Evolutionary conservation across 2,329 filamentous ascomycete species (phyloP).

Genomic region (Setomelanomma holmii): DNA sequence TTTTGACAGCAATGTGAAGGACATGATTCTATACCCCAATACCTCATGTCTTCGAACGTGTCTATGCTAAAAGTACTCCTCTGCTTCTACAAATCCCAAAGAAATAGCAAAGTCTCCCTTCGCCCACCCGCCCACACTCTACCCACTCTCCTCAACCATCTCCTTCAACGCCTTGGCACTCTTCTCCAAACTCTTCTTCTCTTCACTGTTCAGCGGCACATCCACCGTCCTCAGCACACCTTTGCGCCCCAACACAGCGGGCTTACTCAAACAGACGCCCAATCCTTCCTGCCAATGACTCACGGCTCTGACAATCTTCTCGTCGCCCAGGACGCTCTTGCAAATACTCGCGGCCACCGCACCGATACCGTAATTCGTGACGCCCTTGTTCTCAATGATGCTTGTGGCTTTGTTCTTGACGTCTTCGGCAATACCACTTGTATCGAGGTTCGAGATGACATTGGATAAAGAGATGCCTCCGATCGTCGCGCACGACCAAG

Average conservation of each 20-base stretch:
- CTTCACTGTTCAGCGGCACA: conserved; percentile 10
- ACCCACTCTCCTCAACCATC: conserved; percentile 12
- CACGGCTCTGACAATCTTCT: conserved; percentile 18
- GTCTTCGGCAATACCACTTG: conserved; percentile 12
- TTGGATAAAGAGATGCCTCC: conserved; percentile 14
- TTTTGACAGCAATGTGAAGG: too few species aligned
- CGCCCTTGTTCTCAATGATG: conserved; percentile 29
- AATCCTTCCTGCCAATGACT: conserved; percentile 21
- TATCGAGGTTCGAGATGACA: conserved; percentile 9
- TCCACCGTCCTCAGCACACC: conserved; percentile 17
- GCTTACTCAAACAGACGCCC: conserved; percentile 23
- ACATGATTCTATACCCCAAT: too few species aligned
- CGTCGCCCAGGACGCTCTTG: conserved; percentile 19
- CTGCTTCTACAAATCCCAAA: too few species aligned
- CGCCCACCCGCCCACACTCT: neutral
- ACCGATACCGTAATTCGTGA: conserved; percentile 29
- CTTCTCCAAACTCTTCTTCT: conserved; percentile 13
- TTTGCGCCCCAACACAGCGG: conserved; percentile 21
- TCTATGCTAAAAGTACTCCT: too few species aligned
- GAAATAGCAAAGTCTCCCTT: too few species aligned
- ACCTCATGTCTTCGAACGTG: too few species aligned
- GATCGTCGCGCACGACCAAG: conserved; percentile 19
- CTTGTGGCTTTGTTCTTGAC: conserved; percentile 20
- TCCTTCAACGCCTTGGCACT: conserved; percentile 23
- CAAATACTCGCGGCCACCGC: conserved; percentile 26